Evolutionary conservation across 2,329 filamentous ascomycete genomes (phyloP), one percentile per base, ranked within the genome.

Genomic region (Juglanconis juglandina): DNA sequence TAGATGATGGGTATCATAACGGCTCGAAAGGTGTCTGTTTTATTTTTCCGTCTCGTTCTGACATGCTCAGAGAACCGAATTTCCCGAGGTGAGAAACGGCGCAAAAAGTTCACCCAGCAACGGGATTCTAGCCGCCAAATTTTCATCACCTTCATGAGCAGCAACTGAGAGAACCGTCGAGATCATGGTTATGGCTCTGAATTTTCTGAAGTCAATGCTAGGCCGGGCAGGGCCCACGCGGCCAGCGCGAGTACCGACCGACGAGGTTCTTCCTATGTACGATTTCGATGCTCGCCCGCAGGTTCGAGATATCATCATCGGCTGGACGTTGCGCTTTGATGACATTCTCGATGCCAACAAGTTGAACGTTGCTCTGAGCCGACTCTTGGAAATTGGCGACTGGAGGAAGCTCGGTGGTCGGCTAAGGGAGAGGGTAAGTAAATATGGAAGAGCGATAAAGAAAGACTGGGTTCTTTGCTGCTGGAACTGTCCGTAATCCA

Each of bases 351-450:
- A 81, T 50, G 62, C 69, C 4, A 64, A 74, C 5, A 76, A 72
- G 53, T 67, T 81, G 17, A 67, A 70, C 13, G 37, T 55, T 3
- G 68, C 76, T 2, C 63, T 81, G 10, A 68, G 68, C 24, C 68
- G 68, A 33, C 64, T 81, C n/a, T 62, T 79, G 4, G 69, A 73
- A 34, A 71, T 72, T 30, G 75, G 72, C 6, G 74, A 75, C 41
- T 81, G 79, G 79, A 71, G 71, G 33, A 78, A 79, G 63, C 64
- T 81, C 2, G 77, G 79, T 0, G 79, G 73, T n/a, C 71, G 79
- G 17, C 47, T 81, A 34, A 69, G 77, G 35, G 56, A 69, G 42
- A 78, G 75, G 62, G 78, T 78, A 17, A 49, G 37, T 53, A 11
- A 5, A 32, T 6, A 34, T n/a, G 10, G 33, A 13, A 33, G 9